A percentile compares a stretch with the other conserved stretches of the same genome.
These are phyloP conservation scores for Leccinum subtestaceum DNA, from an alignment of 768 basidiomycete species.

Conservation along the genomic window DNA sequence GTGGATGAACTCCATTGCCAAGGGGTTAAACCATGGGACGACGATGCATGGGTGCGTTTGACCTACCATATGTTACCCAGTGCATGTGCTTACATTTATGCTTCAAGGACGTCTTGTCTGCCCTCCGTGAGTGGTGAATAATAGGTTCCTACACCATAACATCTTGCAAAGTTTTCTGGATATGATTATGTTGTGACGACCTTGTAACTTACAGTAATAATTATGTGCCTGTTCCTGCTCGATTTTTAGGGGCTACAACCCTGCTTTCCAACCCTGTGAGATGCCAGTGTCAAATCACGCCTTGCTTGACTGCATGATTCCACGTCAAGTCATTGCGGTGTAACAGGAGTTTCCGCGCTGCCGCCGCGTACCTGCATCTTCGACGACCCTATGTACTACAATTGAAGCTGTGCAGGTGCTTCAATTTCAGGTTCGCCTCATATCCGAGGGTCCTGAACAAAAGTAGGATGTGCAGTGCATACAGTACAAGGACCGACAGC, in stretches of 20 bases:
- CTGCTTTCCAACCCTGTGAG: neutral
- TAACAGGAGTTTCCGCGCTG: neutral
- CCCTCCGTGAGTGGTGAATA: neutral
- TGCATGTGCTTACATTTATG: neutral
- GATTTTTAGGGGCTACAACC: neutral
- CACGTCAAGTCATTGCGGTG: neutral
- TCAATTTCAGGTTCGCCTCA: neutral
- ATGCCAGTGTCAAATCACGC: neutral
- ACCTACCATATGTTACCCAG: too few species aligned
- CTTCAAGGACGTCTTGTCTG: slow-evolving; percentile 19
- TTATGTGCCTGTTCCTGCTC: neutral
- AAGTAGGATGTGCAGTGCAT: neutral
- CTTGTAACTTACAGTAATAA: neutral
- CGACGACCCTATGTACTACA: neutral
- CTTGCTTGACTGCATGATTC: neutral
- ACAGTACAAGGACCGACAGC: too few species aligned
- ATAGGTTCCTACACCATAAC: neutral
- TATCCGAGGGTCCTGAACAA: neutral
- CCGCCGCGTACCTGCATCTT: neutral
- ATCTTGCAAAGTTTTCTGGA: neutral
- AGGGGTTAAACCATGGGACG: slow-evolving; percentile 43
- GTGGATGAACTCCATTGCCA: neutral
- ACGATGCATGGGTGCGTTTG: slow-evolving; percentile 38
- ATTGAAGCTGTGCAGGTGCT: neutral
- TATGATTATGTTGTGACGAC: neutral